phyloP scores from a whole-genome alignment of 2,329 filamentous ascomycete species.

The Chrysoporthe austroafricana region DNA sequence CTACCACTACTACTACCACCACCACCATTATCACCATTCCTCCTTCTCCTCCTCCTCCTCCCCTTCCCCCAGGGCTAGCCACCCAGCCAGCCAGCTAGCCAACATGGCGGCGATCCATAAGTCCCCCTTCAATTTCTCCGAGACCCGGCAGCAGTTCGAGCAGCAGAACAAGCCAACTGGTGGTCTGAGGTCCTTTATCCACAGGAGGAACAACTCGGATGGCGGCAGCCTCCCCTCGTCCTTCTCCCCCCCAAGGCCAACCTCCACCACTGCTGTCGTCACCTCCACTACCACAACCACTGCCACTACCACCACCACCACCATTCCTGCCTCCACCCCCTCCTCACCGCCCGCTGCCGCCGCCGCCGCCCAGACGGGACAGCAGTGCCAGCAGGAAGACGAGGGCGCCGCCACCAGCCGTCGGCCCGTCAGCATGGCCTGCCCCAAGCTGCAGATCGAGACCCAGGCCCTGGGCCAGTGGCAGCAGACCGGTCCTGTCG shows the following conservation, averaged over 20 bases:
- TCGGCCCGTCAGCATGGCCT: constrained; percentile 21
- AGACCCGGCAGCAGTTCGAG: constrained; percentile 28
- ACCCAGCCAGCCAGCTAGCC: not conserved
- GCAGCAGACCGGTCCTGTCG: constrained; percentile 15
- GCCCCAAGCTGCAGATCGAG: constrained; percentile 22
- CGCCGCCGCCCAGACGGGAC: not conserved
- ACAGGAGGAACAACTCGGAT: constrained; percentile 28
- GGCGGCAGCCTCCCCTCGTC: constrained; percentile 21
- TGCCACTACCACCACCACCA: constrained; percentile 7
- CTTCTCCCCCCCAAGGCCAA: constrained; percentile 14
- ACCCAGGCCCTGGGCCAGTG: constrained; percentile 16
- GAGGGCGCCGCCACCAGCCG: not conserved
- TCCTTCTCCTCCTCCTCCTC: not conserved
- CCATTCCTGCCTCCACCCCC: constrained; percentile 8
- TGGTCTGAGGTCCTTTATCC: constrained; percentile 25
- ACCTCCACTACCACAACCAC: not conserved
- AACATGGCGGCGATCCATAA: constrained; percentile 29
- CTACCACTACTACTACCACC: not conserved
- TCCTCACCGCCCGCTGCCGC: constrained; percentile 8
- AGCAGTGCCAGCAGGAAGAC: constrained; percentile 11
- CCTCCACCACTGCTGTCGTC: not conserved
- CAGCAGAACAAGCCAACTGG: constrained; percentile 21
- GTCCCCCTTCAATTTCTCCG: constrained; percentile 28
- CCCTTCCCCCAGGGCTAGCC: no score
- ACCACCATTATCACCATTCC: not conserved